phyloP scores from a whole-genome alignment of 345 rosid species.

The Brassica napus region DNA sequence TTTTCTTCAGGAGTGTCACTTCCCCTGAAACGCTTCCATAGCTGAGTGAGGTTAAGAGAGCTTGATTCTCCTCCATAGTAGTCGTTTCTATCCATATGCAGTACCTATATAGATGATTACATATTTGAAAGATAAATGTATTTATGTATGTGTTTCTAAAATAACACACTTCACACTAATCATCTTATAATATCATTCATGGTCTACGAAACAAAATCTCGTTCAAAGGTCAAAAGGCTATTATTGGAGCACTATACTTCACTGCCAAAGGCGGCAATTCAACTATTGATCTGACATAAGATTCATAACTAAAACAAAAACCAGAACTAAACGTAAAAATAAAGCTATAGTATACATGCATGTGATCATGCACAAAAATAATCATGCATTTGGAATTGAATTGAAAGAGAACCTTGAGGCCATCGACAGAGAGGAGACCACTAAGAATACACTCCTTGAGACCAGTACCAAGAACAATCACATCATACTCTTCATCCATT shows the following conservation, averaged over 20 bases:
- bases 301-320: constrained; percentile 8
- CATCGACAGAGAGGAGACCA: constrained; percentile 91
- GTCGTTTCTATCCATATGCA: constrained; percentile 84
- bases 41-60: constrained; percentile 80
- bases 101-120: constrained; percentile 44
- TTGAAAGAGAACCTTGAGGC: constrained; percentile 63
- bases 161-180: not conserved
- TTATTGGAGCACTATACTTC: no score
- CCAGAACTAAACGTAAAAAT: no score
- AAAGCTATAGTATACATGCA: not conserved
- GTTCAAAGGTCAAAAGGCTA: no score
- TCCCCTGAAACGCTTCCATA: constrained; percentile 63
- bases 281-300: no score
- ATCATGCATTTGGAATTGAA: not conserved
- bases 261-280: no score
- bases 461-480: constrained; percentile 92
- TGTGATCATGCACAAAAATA: not conserved
- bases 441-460: constrained; percentile 97
- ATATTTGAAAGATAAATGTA: not conserved
- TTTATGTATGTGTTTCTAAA: not conserved
- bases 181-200: no score
- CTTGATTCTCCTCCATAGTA: constrained; percentile 84
- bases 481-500: constrained; percentile 96
- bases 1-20: constrained; percentile 61
- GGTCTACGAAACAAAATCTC: no score